Evolutionary conservation across 2,329 filamentous ascomycete genomes (phyloP), one percentile per base, ranked within the genome.

Genomic region (Venturia aucupariae): DNA sequence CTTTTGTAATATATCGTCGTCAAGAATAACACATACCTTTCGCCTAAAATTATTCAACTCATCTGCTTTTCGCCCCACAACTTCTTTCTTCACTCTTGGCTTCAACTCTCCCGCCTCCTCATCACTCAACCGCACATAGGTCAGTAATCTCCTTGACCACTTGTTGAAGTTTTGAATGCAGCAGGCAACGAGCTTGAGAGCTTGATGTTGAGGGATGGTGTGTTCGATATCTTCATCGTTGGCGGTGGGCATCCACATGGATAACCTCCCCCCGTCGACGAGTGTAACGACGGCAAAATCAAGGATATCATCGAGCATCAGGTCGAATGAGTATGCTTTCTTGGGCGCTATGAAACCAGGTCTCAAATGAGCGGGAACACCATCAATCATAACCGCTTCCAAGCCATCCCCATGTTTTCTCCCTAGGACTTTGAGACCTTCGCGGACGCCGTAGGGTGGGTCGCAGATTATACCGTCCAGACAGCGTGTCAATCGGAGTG

Each of bases 181-280:
- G 38, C 92, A 84, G 54, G 83, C 86, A 24, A 92, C 82, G 30
- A 93, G 78, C 70, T 89, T 83, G 17, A 99, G 77, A 65, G 84
- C 85, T 0, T 89, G 88, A 73, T 97, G 91, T 24, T 81, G 82
- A 0, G 93, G 93, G 17, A 93, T 82, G 0, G 85, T 80, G 27
- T 96, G 85, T 72, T 93, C 89, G 65, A 88, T 84, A 60, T 90
- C 74, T 57, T 76, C 74, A 54, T 75, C 75, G 63, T 76, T 76
- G 35, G 91, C 88, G 0, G 92, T 96, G 0, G 94, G 94, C 90
- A 97, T 96, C 94, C 94, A 99, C 80, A 99, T 95, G 8, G 89
- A 90, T 11, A 99, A 75, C 35, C 94, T 82, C 0, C 91, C 94
- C 67, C 85, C 77, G 62, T 90, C 86, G 8, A 96, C 90, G 0